These are phyloP conservation scores for Starmerella apis DNA, from an alignment of 805 yeast species.

Conservation along the genomic window DNA sequence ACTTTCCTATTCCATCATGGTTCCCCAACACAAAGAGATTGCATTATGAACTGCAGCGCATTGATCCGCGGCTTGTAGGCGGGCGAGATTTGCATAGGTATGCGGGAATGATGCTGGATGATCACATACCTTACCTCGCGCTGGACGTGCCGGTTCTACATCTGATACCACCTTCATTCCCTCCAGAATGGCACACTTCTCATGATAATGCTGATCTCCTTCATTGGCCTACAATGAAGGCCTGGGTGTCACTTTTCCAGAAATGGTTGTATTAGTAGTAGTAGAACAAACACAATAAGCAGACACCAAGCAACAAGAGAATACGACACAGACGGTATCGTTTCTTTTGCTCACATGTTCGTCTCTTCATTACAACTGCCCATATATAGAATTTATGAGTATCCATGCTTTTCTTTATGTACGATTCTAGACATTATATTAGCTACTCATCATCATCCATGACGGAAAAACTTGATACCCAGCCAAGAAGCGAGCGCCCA, in stretches of 20 bases:
- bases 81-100: conserved; percentile 21
- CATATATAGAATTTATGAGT: too few species aligned
- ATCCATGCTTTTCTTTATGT: too few species aligned
- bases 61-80: conserved; percentile 31
- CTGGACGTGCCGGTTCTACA: conserved; percentile 43
- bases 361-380: too few species aligned
- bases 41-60: conserved; percentile 33
- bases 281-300: not conserved
- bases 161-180: conserved; percentile 45
- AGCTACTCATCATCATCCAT: conserved; percentile 42
- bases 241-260: conserved; percentile 40
- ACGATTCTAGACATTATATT: too few species aligned
- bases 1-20: conserved; percentile 36
- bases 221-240: conserved; percentile 34
- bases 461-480: conserved; percentile 69
- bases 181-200: conserved; percentile 44
- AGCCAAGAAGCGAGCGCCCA: conserved; percentile 73
- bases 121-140: conserved; percentile 43
- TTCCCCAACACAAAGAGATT: conserved; percentile 35
- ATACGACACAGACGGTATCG: too few species aligned
- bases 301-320: too few species aligned
- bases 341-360: too few species aligned
- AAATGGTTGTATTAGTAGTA: conserved; percentile 30
- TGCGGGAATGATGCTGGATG: conserved; percentile 35
- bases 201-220: conserved; percentile 40